Base-by-base conservation (phyloP, 2,329 filamentous ascomycete species). In the Penicillium aurantiogriseum region DNA sequence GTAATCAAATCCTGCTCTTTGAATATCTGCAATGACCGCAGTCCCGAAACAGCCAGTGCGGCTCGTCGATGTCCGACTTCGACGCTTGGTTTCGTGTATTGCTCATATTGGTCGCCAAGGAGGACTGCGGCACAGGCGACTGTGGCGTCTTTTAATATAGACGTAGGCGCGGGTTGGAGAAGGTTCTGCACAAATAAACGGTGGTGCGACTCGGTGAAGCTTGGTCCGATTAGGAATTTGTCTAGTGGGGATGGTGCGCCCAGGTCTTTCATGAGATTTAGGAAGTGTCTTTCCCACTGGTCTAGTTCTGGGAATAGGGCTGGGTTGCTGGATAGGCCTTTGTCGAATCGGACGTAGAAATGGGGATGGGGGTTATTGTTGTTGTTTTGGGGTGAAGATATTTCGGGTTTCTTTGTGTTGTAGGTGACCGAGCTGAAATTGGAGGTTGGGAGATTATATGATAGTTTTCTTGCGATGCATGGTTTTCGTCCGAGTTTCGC, bases 191-290 rank as follows among this genome's bases (percentile, higher is more conserved):
- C 29, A 17, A 63, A 64, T 0, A 51, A 56, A 11, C 43, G 39
- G 38, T 63, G 62, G 42, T 64, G 60, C 0, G 48, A 46, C 21
- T 59, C 52, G 45, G 53, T 46, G 33, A 64, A 63, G 21, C 45
- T 62, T 4, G 60, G 51, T 2, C 60, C 60, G 3, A 63, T 49
- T 7, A 64, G 45, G 35, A 50, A 64, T 35, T 63, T 64, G 33
- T 62, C 60, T 5, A 64, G 51, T 8, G 62, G 62, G 10, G 56
- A 63, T 9, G 62, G 49, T 4, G 33, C 48, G 25, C 43, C 21
- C 7, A 56, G 51, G 17, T 61, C 55, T 54, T 57, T 64, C 62
- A 64, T 63, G 0, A 62, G 45, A 31, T 62, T 61, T 9, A 64
- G n/a, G 23, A 64, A 63, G 23, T 63, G 48, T 27, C 44, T 36